Conservation (phyloP, 2,329 filamentous ascomycete genomes). For the Aspergillus calidoustus region DNA sequence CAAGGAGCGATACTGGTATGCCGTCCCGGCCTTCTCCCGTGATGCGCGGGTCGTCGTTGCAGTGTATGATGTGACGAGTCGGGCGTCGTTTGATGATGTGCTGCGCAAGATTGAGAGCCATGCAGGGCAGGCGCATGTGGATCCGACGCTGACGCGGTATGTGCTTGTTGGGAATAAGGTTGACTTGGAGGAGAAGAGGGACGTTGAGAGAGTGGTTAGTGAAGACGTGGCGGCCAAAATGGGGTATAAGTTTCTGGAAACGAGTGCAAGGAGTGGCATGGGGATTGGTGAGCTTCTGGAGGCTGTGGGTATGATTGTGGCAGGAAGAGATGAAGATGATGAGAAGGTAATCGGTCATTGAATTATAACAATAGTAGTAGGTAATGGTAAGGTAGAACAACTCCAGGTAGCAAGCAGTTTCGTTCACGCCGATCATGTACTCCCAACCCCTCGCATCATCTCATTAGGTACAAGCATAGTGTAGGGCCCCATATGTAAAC, state of each 20-base stretch:
- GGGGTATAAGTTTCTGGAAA: background rate
- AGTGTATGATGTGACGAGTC: background rate
- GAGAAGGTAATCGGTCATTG: constrained; percentile 10
- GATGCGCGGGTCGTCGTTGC: background rate
- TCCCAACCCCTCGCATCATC: constrained; percentile 26
- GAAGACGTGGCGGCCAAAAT: background rate
- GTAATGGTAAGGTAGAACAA: constrained; percentile 3
- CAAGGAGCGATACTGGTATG: background rate
- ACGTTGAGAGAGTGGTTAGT: background rate
- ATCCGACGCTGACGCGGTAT: background rate
- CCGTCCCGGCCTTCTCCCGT: background rate
- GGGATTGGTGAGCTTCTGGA: background rate
- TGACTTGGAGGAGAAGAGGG: background rate
- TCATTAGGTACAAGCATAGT: constrained; percentile 27
- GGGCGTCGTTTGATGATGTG: background rate
- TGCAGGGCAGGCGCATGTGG: background rate
- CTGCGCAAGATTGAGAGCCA: background rate
- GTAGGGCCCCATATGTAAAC: constrained; percentile 21
- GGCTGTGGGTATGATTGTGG: background rate
- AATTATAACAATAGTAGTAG: constrained; percentile 21
- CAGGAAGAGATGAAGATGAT: constrained; percentile 7
- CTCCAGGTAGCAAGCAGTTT: constrained; percentile 9
- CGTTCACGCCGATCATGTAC: constrained; percentile 23
- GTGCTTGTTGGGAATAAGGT: background rate
- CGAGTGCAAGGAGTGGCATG: background rate